Evolutionary conservation across 2,329 filamentous ascomycete genomes (phyloP), one percentile per base, ranked within the genome.

Genomic region (Ophiosphaerella narmari): DNA sequence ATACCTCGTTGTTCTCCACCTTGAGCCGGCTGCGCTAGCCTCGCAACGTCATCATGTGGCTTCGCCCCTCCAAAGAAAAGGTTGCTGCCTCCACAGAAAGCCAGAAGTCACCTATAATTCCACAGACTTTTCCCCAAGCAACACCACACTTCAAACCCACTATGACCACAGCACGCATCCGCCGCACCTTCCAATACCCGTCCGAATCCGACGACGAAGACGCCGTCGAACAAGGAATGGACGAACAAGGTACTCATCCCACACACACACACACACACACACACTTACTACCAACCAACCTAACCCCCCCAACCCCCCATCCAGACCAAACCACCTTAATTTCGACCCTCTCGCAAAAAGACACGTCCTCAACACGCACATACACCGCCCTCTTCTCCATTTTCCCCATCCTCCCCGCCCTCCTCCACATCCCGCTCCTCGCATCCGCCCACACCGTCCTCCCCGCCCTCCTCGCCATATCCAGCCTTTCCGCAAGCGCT

Each of bases 141-240:
- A 50, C 37, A 52, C 23, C 47, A 43, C 23, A 4, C n/a, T 12
- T 9, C 14, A 38, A 24, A 24, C 16, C 5, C 24, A 39, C 16
- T 42, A 80, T 81, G 79, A 75, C 78, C 48, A 74, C 81, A 35
- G 77, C 88, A 44, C 86, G 89, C 55, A 77, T 94, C 38, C 86
- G 91, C 65, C 87, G 83, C 63, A 87, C 89, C 7, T 94, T 95
- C 74, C 83, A 82, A 53, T 94, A 93, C 74, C 88, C 88, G 4
- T 79, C 80, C 40, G 77, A 80, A 54, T 75, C 77, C 38, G 78
- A 82, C 32, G 78, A 81, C 68, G 73, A 79, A 26, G 80, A 82
- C 11, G 78, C 80, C 64, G 70, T 79, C 14, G 81, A 82, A 31
- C 81, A 86, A 59, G 82, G 85, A 47, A 78, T 94, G 52, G 90